Evolutionary conservation across 2,329 filamentous ascomycete species (phyloP).

Genomic region (Aspergillus bombycis): DNA sequence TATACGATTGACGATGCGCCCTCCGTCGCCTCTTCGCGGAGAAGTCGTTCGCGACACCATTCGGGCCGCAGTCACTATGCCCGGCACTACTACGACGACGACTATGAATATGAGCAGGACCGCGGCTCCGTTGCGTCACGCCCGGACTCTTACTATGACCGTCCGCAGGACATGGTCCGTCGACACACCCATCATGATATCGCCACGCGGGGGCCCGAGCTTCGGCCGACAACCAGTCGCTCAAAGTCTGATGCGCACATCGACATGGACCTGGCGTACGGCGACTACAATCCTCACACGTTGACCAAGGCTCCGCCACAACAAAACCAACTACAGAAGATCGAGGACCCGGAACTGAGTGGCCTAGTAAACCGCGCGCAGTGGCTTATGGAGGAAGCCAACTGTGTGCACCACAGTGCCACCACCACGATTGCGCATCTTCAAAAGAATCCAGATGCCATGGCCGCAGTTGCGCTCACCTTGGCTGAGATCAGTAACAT

Average conservation of each 20-base stretch:
- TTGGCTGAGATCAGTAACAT: slow-evolving; percentile 88
- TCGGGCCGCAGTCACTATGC: slow-evolving; percentile 30
- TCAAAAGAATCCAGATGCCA: slow-evolving; percentile 82
- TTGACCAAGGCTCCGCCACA: slow-evolving; percentile 34
- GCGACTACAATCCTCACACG: slow-evolving; percentile 71
- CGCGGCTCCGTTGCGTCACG: slow-evolving; percentile 28
- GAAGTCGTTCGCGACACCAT: slow-evolving; percentile 41
- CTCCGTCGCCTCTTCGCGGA: slow-evolving; percentile 48
- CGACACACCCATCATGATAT: slow-evolving; percentile 45
- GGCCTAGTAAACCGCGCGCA: slow-evolving; percentile 76
- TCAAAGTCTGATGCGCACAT: slow-evolving; percentile 52
- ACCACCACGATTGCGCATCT: slow-evolving; percentile 79
- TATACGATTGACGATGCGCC: slow-evolving; percentile 53
- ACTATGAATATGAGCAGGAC: slow-evolving; percentile 36
- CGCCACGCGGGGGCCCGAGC: slow-evolving; percentile 26
- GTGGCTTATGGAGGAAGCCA: slow-evolving; percentile 77
- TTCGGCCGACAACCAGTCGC: slow-evolving; percentile 29
- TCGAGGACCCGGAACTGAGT: slow-evolving; percentile 63
- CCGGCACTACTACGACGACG: slow-evolving; percentile 17
- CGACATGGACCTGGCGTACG: slow-evolving; percentile 92
- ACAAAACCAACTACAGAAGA: slow-evolving; percentile 34
- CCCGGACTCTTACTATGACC: slow-evolving; percentile 24
- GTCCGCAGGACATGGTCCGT: slow-evolving; percentile 33
- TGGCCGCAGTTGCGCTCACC: slow-evolving; percentile 90
- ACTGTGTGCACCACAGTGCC: slow-evolving; percentile 85